Conservation (phyloP, 306 rosid species). For the Leucaena leucocephala region DNA sequence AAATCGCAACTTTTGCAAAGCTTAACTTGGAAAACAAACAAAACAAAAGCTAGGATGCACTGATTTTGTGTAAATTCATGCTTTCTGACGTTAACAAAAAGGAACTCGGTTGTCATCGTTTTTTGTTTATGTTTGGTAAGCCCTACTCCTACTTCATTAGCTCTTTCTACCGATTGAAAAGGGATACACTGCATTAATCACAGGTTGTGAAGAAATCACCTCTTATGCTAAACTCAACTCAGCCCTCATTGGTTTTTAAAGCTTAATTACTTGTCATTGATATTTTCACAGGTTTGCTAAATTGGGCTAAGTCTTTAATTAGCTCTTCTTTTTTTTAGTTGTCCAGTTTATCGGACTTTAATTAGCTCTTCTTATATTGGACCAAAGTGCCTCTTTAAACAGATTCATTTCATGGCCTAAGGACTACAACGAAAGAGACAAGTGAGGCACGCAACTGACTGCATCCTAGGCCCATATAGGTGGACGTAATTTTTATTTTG, state of each 20-base stretch:
- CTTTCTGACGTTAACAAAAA: too few species aligned
- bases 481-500: too few species aligned
- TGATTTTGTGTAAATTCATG: neutral
- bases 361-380: too few species aligned
- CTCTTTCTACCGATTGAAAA: neutral
- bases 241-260: too few species aligned
- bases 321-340: too few species aligned
- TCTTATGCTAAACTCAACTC: too few species aligned
- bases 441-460: neutral
- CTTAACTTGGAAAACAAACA: constrained; percentile 1
- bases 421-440: neutral
- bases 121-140: neutral
- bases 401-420: neutral
- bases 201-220: too few species aligned
- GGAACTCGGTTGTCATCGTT: neutral
- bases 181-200: neutral
- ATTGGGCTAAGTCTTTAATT: neutral
- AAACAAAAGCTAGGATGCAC: too few species aligned
- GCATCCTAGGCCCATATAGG: neutral
- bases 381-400: neutral
- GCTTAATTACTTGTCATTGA: too few species aligned
- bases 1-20: neutral
- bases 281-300: neutral
- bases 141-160: neutral
- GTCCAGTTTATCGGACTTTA: too few species aligned